Evolutionary conservation across 2,329 filamentous ascomycete genomes (phyloP).

Genomic region (Zymoseptoria pseudotritici): DNA sequence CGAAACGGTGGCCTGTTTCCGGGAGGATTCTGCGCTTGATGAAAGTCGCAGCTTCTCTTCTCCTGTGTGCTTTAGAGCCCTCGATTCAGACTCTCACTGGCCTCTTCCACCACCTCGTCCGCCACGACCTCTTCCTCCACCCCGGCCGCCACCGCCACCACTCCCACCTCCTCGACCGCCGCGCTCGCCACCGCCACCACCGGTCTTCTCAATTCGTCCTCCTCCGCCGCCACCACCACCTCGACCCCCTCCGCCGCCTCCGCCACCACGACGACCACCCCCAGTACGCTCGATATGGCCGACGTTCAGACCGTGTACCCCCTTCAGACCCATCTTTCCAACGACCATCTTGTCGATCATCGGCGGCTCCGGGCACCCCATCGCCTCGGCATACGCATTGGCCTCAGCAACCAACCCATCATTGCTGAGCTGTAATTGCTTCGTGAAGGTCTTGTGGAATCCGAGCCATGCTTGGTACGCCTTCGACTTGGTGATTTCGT

Average conservation of each 20-base stretch:
- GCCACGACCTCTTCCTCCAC: constrained; percentile 5
- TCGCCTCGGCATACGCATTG: constrained; percentile 37
- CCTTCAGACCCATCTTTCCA: constrained; percentile 44
- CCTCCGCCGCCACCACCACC: constrained; percentile 5
- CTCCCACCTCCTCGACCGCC: neutral
- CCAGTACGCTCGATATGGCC: constrained; percentile 10
- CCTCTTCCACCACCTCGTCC: constrained; percentile 8
- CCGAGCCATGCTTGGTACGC: constrained; percentile 43
- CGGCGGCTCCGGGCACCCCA: constrained; percentile 41
- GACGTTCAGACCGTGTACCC: constrained; percentile 35
- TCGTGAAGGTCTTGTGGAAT: constrained; percentile 40
- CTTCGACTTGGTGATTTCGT: constrained; percentile 36
- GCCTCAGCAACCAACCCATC: constrained; percentile 35
- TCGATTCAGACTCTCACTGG: constrained; percentile 19
- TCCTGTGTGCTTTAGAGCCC: too few relatives aligned
- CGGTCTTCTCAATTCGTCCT: constrained; percentile 3
- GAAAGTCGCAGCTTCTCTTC: too few relatives aligned
- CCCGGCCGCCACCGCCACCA: constrained; percentile 5
- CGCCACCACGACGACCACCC: neutral
- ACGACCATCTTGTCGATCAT: constrained; percentile 39
- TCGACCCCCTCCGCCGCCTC: constrained; percentile 3
- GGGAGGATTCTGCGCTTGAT: too few relatives aligned
- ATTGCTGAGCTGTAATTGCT: constrained; percentile 35
- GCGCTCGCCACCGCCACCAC: neutral
- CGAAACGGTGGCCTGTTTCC: too few relatives aligned